Base-by-base conservation (phyloP, 164 flowering plant species). In the Taxillus chinensis region DNA sequence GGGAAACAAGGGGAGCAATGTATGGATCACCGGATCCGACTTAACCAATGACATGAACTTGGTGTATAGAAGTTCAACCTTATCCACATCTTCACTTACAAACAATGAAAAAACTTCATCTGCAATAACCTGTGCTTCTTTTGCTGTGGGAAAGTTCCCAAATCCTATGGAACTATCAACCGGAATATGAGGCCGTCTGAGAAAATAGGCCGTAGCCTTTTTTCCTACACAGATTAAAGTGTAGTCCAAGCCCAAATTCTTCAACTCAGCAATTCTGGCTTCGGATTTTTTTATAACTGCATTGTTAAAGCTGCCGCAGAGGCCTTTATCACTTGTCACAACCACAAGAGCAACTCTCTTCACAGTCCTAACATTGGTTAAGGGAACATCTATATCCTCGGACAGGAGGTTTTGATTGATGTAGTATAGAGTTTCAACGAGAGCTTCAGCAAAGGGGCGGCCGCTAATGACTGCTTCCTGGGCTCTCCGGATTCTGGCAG, bases 401-500 rank as follows among this genome's bases (percentile, higher is more conserved):
- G 66, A 62, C 61, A 77, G 86, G 39, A 80, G 74, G 72, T 78
- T 83, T 60, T 87, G 86, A 62, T 80, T 83, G 53, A 92, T 74
- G 71, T 64, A 55, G 70, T 70, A 83, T 5, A 92, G 75, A 43
- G 86, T 77, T 41, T 86, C 84, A n/a, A 73, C 84, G 7, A 92
- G 81, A 41, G 87, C 66, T 62, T 86, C 84, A 8, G 92, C 63
- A 65, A 89, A 92, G 17, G 98, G 98, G 14, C 98, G 73, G 58
- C 87, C 76, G 42, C 69, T 89, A 54, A 92, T 77, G 48, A 92
- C 98, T 9, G 96, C 95, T 75, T 92, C 95, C 62, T 89, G 98
- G 42, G 98, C 98, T 62, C 87, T 73, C 13, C 98, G 75, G 59
- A 92, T 86, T 64, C 72, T 89, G 2, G 96, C 95, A 3, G 98